Base-by-base conservation (phyloP, 176 grass and related monocot genomes). In the Secale cereale region DNA sequence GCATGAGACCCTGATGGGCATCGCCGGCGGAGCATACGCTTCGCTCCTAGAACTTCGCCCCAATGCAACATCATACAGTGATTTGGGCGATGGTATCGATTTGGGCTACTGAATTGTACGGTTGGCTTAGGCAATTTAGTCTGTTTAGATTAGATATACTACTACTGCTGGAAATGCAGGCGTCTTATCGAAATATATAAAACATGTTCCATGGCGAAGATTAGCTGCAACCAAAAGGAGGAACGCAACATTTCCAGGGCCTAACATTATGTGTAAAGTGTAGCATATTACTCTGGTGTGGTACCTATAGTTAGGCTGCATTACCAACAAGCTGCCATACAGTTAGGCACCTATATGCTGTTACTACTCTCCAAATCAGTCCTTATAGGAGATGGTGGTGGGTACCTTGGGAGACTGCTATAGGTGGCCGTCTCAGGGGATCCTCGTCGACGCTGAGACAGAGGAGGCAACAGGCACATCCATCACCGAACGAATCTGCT, bases 31-130 rank as follows among this genome's bases (percentile, higher is more conserved):
- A 11, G 72, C 81, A 33, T 90, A 90, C 54, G 83, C 78, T 27
- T 90, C 88, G 8, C 84, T 83, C 15, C 28, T 90, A 22, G 71
- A 90, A 15, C 88, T 90, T 33, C 68, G 63, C 45, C 65, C 66
- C 84, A 22, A 63, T 32, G 74, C 43, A 60, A 52, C 61, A 48
- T 62, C n/a, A 72, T 31, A 4, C 19, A 16, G 17, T 32, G 2
- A 11, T 59, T 14, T 10, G 4, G 15, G 13, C 27, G 35, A 46
- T 8, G 26, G 26, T 2, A 10, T 60, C 54, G 16, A 67, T 19
- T 71, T 27, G 6, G 28, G 0, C 66, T 20, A 40, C 2, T 20
- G 28, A 23, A 8, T 14, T 59, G 54, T 54, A 19, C 48, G 7
- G 48, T 2, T 59, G n/a, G 33, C 15, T 28, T 22, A 22, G 32